Conservation (phyloP, 23 red algal species). For the Agarophyton chilense region DNA sequence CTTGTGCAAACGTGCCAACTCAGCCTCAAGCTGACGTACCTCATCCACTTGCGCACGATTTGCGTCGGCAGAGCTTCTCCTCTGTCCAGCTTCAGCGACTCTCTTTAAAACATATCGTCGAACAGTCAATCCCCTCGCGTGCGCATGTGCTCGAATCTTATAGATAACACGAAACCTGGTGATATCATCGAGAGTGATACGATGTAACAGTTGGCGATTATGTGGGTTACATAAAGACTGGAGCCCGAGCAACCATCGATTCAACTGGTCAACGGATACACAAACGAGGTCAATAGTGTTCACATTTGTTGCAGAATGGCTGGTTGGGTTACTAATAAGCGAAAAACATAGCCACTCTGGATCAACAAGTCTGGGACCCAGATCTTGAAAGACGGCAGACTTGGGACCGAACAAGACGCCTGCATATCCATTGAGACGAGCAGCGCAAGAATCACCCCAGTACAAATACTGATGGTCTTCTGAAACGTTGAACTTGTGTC, state of each 20-base stretch:
- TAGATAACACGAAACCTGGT: constrained; percentile 46
- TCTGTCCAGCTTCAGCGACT: constrained; percentile 49
- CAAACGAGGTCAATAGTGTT: constrained; percentile 83
- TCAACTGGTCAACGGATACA: constrained; percentile 71
- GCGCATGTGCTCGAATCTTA: constrained; percentile 76
- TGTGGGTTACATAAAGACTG: constrained; percentile 76
- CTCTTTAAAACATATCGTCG: constrained; percentile 72
- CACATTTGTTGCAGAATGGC: not conserved
- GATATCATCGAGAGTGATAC: constrained; percentile 53
- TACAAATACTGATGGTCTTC: constrained; percentile 53
- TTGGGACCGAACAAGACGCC: constrained; percentile 77
- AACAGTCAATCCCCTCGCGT: constrained; percentile 69
- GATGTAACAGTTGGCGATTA: constrained; percentile 42
- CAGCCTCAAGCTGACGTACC: constrained; percentile 62
- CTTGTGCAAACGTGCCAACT: constrained; percentile 64
- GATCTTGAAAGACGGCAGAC: constrained; percentile 64
- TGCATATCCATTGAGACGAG: constrained; percentile 55
- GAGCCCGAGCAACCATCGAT: constrained; percentile 84
- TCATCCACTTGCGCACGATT: constrained; percentile 44
- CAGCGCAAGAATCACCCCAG: constrained; percentile 45
- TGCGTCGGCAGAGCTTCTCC: constrained; percentile 48
- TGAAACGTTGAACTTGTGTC: constrained; percentile 52
- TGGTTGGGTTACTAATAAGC: constrained; percentile 51
- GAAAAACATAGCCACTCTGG: constrained; percentile 88
- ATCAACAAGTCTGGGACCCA: constrained; percentile 56